Conservation (phyloP, 306 rosid species). For the Betula pendula region DNA sequence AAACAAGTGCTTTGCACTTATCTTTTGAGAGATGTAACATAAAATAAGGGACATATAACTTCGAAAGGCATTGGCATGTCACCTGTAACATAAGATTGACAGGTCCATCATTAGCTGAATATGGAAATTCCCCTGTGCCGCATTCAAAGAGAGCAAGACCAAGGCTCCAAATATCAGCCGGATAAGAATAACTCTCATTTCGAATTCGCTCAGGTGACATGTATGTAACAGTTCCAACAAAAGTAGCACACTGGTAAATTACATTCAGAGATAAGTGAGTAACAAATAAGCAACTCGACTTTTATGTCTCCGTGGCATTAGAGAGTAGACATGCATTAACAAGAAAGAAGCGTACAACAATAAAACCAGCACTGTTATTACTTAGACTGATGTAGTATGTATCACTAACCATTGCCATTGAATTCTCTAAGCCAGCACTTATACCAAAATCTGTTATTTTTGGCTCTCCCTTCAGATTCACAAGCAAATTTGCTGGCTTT, state of each 20-base stretch:
- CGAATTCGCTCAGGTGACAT: constrained; percentile 99
- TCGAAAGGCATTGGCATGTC: constrained; percentile 21
- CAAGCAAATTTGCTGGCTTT: constrained; percentile 92
- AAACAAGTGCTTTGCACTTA: neutral
- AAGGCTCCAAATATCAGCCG: constrained; percentile 98
- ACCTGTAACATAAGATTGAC: constrained; percentile 99
- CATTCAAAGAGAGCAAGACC: constrained; percentile 97
- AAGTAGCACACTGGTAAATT: constrained; percentile 82
- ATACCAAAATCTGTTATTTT: constrained; percentile 94
- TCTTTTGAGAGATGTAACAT: neutral
- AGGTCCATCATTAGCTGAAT: constrained; percentile 87
- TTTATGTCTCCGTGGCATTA: neutral
- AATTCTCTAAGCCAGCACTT: constrained; percentile 98
- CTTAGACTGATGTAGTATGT: constrained; percentile 1
- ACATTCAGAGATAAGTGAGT: constrained; percentile 20
- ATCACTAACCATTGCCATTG: constrained; percentile 89
- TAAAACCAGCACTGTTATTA: constrained; percentile 2
- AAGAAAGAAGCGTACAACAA: constrained; percentile 10
- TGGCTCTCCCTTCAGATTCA: constrained; percentile 95
- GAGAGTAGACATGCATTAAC: constrained; percentile 2
- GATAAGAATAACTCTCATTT: constrained; percentile 91
- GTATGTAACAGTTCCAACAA: constrained; percentile 93
- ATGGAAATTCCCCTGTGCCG: constrained; percentile 98
- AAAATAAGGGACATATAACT: constrained; percentile 16
- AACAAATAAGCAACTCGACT: constrained; percentile 4